Conservation (phyloP, 2,329 filamentous ascomycete genomes). For the Colletotrichum orbiculare region DNA sequence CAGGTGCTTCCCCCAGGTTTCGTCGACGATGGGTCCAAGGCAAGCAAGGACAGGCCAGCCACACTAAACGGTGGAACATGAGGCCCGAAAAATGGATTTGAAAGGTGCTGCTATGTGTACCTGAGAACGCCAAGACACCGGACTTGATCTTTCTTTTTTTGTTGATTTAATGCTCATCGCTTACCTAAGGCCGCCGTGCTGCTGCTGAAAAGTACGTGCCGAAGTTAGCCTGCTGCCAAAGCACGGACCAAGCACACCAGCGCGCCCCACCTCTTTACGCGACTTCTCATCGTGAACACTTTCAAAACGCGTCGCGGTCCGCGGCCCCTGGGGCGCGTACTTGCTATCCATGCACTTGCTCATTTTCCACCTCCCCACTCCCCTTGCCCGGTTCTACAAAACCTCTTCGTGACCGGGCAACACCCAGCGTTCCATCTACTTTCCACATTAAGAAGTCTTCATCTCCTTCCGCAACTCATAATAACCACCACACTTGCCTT, state of each 20-base stretch:
- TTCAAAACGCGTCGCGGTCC: constrained; percentile 34
- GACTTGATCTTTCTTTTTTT: background rate
- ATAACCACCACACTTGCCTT: constrained; percentile 3
- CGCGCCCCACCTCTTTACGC: constrained; percentile 33
- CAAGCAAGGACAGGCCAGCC: constrained; percentile 12
- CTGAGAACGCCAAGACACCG: background rate
- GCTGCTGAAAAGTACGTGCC: constrained; percentile 9
- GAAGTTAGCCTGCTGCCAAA: constrained; percentile 21
- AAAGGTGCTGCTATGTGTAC: background rate
- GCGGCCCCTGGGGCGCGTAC: constrained; percentile 29
- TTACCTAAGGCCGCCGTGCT: background rate
- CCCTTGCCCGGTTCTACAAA: constrained; percentile 31
- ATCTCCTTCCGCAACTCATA: background rate
- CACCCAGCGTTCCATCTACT: constrained; percentile 2
- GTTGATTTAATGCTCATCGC: background rate
- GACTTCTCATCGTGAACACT: constrained; percentile 24
- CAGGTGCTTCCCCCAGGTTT: constrained; percentile 14
- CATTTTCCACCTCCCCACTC: constrained; percentile 31
- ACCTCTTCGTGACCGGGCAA: constrained; percentile 19
- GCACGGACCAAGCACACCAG: constrained; percentile 14
- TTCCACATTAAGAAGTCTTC: constrained; percentile 3
- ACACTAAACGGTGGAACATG: background rate
- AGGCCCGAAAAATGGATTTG: constrained; percentile 7
- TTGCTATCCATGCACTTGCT: constrained; percentile 25
- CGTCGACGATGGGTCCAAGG: constrained; percentile 4